Conservation (phyloP, 768 basidiomycete species). For the Wakefieldia striispora region DNA sequence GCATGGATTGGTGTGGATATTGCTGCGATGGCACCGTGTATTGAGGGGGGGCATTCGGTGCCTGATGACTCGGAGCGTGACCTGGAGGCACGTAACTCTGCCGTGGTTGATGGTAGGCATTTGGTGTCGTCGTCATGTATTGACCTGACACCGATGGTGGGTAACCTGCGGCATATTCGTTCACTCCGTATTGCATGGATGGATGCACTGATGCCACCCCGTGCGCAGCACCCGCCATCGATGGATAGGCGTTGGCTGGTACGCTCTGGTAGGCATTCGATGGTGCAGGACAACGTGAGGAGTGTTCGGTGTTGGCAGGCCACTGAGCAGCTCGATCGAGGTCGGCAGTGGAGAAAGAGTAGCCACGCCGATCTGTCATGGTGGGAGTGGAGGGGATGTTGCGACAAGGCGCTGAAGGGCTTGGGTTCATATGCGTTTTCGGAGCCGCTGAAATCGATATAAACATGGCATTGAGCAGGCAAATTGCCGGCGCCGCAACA, state of each 20-base stretch:
- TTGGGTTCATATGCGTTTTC: constrained; percentile 36
- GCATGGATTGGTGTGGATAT: constrained; percentile 28
- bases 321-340: constrained; percentile 24
- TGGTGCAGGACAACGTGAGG: constrained; percentile 24
- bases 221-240: constrained; percentile 14
- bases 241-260: constrained; percentile 17
- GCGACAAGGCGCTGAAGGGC: constrained; percentile 6
- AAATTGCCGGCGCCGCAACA: constrained; percentile 33
- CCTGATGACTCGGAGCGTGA: constrained; percentile 24
- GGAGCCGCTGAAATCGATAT: constrained; percentile 30
- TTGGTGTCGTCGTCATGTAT: constrained; percentile 15
- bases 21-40: constrained; percentile 27
- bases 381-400: constrained; percentile 6
- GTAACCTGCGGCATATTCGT: constrained; percentile 20
- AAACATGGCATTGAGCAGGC: constrained; percentile 24
- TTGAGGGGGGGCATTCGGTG: constrained; percentile 34
- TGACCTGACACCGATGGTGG: constrained; percentile 18
- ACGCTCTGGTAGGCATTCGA: constrained; percentile 21
- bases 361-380: constrained; percentile 33
- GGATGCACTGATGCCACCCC: constrained; percentile 20
- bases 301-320: constrained; percentile 18
- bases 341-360: constrained; percentile 21
- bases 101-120: constrained; percentile 24
- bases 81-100: constrained; percentile 26
- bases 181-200: constrained; percentile 21